Percentiles rank a stretch among this genome's conserved stretches.
Conservation (phyloP, 768 basidiomycete species). For the Russula griseocarnosa region DNA sequence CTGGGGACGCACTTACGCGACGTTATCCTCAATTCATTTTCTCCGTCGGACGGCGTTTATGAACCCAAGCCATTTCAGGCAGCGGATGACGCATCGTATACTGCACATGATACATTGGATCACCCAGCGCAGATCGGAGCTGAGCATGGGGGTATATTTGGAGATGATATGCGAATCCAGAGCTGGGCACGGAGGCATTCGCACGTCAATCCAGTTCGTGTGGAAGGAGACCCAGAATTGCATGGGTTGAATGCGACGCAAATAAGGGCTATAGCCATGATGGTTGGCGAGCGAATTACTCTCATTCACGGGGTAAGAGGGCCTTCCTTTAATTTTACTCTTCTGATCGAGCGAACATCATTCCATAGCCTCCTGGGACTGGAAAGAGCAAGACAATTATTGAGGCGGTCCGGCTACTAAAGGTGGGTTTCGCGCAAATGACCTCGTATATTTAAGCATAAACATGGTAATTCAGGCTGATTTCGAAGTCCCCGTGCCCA, state of each 20-base stretch:
- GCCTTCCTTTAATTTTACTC: slow-evolving; percentile 1
- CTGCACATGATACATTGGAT: slow-evolving; percentile 39
- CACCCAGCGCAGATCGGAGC: slow-evolving; percentile 34
- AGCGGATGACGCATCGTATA: slow-evolving; percentile 40
- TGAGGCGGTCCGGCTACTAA: slow-evolving; percentile 76
- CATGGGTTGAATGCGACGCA: slow-evolving; percentile 69
- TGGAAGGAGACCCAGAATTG: slow-evolving; percentile 77
- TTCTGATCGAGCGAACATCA: slow-evolving; percentile 3
- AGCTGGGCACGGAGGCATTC: slow-evolving; percentile 79
- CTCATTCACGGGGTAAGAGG: slow-evolving; percentile 81
- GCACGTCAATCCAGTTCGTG: slow-evolving; percentile 49
- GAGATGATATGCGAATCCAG: slow-evolving; percentile 67
- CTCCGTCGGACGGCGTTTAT: slow-evolving; percentile 32
- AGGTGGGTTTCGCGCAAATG: slow-evolving; percentile 41
- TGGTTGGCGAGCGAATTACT: slow-evolving; percentile 75
- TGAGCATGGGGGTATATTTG: slow-evolving; percentile 50
- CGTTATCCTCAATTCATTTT: slow-evolving; percentile 58
- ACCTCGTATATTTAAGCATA: background rate
- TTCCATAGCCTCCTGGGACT: slow-evolving; percentile 77
- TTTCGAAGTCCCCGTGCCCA: slow-evolving; percentile 77
- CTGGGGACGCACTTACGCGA: slow-evolving; percentile 73
- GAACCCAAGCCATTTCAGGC: slow-evolving; percentile 39
- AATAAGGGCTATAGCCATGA: slow-evolving; percentile 74
- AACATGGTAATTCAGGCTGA: slow-evolving; percentile 45
- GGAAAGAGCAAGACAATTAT: slow-evolving; percentile 93